Evolutionary conservation across 1,139 yeast genomes (phyloP).

Genomic region (Candida gigantensis): DNA sequence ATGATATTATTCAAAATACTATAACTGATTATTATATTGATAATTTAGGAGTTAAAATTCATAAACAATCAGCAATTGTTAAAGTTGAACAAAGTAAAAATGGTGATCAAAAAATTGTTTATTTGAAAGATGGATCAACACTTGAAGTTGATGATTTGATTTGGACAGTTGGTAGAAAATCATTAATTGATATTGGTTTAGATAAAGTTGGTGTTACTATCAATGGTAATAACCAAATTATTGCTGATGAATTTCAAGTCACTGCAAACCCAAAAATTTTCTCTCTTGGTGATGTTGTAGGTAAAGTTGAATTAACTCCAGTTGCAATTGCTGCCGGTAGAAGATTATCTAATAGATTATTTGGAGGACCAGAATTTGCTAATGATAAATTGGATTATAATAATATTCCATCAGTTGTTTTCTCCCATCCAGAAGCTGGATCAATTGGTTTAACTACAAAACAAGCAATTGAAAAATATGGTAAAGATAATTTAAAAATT

Average conservation of each 20-base stretch:
- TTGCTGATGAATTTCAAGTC: constrained; percentile 85
- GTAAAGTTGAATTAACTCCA: constrained; percentile 91
- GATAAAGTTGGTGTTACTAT: constrained; percentile 72
- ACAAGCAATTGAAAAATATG: constrained; percentile 76
- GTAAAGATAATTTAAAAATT: constrained; percentile 76
- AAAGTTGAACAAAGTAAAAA: constrained; percentile 60
- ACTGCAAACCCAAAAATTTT: constrained; percentile 71
- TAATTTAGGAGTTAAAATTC: constrained; percentile 74
- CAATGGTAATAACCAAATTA: constrained; percentile 58
- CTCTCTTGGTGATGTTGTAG: constrained; percentile 92
- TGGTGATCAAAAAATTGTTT: constrained; percentile 70
- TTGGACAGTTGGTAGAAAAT: constrained; percentile 93
- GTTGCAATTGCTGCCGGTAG: constrained; percentile 99
- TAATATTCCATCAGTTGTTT: constrained; percentile 88
- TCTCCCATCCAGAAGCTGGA: constrained; percentile 98
- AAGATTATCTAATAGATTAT: constrained; percentile 83
- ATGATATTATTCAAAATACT: constrained; percentile 73
- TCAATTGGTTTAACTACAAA: constrained; percentile 83
- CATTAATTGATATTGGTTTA: constrained; percentile 71
- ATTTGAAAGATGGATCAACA: constrained; percentile 52
- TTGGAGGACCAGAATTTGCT: constrained; percentile 73
- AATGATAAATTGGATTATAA: constrained; percentile 75
- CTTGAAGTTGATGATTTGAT: constrained; percentile 77
- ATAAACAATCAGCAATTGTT: constrained; percentile 61
- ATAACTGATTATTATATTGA: constrained; percentile 77